Percentiles rank a stretch among this genome's conserved stretches.
Evolutionary conservation across 257 asterid species (phyloP).

Genomic region (Capsicum pubescens): DNA sequence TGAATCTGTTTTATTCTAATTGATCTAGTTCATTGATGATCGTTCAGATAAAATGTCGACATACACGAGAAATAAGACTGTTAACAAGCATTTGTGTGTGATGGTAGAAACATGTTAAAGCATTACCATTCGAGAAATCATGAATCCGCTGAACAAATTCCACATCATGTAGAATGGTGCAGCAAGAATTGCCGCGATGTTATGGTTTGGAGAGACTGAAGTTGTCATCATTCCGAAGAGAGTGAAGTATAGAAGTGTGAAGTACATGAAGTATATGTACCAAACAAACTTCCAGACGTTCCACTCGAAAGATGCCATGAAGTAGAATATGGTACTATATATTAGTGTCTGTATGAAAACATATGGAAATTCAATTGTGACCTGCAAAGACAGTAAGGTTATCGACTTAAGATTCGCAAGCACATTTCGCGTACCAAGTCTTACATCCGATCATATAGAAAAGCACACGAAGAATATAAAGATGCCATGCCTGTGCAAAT

Average conservation of each 20-base stretch:
- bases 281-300: conserved; percentile 68
- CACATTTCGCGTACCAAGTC: not conserved
- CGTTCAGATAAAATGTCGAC: not conserved
- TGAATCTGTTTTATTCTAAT: not conserved
- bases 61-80: not conserved
- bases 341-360: conserved; percentile 67
- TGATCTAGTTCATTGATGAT: not conserved
- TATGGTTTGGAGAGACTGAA: conserved; percentile 76
- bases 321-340: conserved; percentile 75
- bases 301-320: conserved; percentile 87
- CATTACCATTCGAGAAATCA: conserved; percentile 64
- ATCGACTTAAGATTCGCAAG: not conserved
- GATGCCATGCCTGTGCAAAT: conserved; percentile 69
- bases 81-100: not conserved
- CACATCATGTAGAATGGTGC: conserved; percentile 86
- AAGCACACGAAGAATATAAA: not conserved
- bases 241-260: conserved; percentile 82
- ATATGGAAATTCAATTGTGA: conserved; percentile 78
- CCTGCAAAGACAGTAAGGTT: conserved; percentile 52
- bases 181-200: conserved; percentile 70
- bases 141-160: conserved; percentile 90
- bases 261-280: conserved; percentile 76
- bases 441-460: not conserved
- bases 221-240: conserved; percentile 90
- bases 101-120: not conserved